Percentiles rank a stretch among this genome's conserved stretches.
These are phyloP conservation scores for Tricholoma saponaceum DNA, from an alignment of 768 basidiomycete genomes.

Conservation along the genomic window DNA sequence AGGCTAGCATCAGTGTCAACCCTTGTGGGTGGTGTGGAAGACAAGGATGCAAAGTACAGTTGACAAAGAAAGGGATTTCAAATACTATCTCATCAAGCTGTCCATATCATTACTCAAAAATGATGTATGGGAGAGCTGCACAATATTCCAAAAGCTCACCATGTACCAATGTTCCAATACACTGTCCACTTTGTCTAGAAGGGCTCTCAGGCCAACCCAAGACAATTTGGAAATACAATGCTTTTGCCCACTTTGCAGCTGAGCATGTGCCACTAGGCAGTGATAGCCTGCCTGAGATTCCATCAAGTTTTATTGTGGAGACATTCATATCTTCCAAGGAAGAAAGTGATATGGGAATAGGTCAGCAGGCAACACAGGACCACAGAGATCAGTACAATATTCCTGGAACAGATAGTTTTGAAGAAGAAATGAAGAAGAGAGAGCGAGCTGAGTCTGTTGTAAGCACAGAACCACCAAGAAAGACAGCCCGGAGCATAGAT, in stretches of 20 bases:
- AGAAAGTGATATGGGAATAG: neutral
- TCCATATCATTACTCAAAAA: too few relatives aligned
- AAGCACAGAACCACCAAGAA: too few relatives aligned
- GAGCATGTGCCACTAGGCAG: neutral
- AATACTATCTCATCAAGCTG: too few relatives aligned
- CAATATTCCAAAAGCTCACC: neutral
- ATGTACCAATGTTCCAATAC: too few relatives aligned
- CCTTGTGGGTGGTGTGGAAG: too few relatives aligned
- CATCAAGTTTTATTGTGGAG: neutral
- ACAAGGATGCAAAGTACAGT: too few relatives aligned
- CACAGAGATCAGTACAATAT: neutral
- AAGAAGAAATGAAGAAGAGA: neutral
- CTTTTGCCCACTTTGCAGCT: too few relatives aligned
- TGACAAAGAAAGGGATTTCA: too few relatives aligned
- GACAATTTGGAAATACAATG: too few relatives aligned
- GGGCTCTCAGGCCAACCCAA: neutral
- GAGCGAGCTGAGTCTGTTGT: neutral
- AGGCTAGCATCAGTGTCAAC: too few relatives aligned
- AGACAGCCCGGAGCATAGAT: too few relatives aligned
- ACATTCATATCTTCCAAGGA: too few relatives aligned
- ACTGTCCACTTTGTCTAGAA: neutral
- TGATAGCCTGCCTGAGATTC: neutral
- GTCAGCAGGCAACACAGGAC: neutral
- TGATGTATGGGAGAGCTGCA: neutral
- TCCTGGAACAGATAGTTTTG: neutral